Percentiles rank a stretch among this genome's conserved stretches.
Evolutionary conservation across 495 filamentous ascomycete genomes (phyloP).

Genomic region (Hypoxylon crocopeplum): DNA sequence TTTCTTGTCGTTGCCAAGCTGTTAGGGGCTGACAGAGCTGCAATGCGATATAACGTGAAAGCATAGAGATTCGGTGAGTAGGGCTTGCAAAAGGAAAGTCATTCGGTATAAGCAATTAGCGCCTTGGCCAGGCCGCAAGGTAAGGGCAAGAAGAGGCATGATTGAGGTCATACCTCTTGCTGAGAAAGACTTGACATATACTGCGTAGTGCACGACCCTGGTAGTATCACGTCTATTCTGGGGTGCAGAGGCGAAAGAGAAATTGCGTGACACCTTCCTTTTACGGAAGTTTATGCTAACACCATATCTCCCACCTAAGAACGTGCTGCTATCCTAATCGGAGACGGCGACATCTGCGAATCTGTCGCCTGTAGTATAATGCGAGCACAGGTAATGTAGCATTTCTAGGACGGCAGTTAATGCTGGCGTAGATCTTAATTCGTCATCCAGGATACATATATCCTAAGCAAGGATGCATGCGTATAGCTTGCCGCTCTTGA

Average conservation of each 20-base stretch:
- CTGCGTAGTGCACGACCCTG: not conserved
- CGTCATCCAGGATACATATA: too few species aligned
- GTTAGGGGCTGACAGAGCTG: not conserved
- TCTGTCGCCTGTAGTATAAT: not conserved
- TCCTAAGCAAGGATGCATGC: too few species aligned
- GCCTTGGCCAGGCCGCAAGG: too few species aligned
- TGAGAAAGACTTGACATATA: not conserved
- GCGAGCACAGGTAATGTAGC: too few species aligned
- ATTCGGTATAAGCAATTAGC: too few species aligned
- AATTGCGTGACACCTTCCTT: slow-evolving; percentile 7
- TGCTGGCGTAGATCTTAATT: too few species aligned
- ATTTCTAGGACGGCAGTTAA: too few species aligned
- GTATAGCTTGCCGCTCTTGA: too few species aligned
- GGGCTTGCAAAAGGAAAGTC: too few species aligned
- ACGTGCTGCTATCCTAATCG: not conserved
- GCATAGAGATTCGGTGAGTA: too few species aligned
- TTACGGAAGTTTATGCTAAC: not conserved
- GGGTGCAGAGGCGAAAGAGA: slow-evolving; percentile 13
- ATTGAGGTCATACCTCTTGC: too few species aligned
- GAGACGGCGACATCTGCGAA: not conserved
- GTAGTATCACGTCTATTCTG: slow-evolving; percentile 11
- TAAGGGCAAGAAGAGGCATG: too few species aligned
- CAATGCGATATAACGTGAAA: not conserved
- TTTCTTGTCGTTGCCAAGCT: not conserved
- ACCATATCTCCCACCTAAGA: not conserved